These are phyloP conservation scores for Xylariaceae sp. DNA, from an alignment of 2,329 filamentous ascomycete species.

Conservation along the genomic window DNA sequence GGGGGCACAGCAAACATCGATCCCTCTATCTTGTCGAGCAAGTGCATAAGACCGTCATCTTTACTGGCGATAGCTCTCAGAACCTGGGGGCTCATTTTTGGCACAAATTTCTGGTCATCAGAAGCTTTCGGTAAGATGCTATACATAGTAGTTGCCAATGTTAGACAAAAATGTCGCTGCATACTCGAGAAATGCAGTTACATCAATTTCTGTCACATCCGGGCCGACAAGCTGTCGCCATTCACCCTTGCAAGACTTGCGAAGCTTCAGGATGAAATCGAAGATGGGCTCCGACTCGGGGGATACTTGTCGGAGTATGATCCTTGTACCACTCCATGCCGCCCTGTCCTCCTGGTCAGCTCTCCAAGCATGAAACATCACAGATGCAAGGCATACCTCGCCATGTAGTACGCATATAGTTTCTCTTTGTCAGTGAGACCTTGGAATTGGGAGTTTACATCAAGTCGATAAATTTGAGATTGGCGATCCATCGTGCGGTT, in stretches of 20 bases:
- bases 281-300: conserved; percentile 55
- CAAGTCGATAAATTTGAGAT: conserved; percentile 18
- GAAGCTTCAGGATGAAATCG: conserved; percentile 54
- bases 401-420: conserved; percentile 61
- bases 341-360: conserved; percentile 41
- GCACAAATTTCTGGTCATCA: conserved; percentile 59
- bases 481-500: background rate
- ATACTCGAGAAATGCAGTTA: conserved; percentile 51
- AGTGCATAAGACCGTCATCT: conserved; percentile 36
- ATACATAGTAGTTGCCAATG: conserved; percentile 54
- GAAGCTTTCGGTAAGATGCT: conserved; percentile 34
- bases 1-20: conserved; percentile 47
- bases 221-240: conserved; percentile 44
- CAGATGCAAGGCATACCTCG: conserved; percentile 20
- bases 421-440: conserved; percentile 52
- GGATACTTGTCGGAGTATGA: conserved; percentile 56
- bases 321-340: conserved; percentile 51
- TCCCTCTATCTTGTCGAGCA: conserved; percentile 40
- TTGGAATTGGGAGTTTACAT: conserved; percentile 44
- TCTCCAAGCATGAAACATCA: conserved; percentile 7
- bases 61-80: conserved; percentile 41
- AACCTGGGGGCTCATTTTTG: conserved; percentile 39
- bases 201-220: conserved; percentile 40
- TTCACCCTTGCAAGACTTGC: conserved; percentile 46
- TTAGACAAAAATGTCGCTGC: conserved; percentile 56